phyloP scores from a whole-genome alignment of 2,329 filamentous ascomycete genomes.

The Arthrobotrys sphaeroides region DNA sequence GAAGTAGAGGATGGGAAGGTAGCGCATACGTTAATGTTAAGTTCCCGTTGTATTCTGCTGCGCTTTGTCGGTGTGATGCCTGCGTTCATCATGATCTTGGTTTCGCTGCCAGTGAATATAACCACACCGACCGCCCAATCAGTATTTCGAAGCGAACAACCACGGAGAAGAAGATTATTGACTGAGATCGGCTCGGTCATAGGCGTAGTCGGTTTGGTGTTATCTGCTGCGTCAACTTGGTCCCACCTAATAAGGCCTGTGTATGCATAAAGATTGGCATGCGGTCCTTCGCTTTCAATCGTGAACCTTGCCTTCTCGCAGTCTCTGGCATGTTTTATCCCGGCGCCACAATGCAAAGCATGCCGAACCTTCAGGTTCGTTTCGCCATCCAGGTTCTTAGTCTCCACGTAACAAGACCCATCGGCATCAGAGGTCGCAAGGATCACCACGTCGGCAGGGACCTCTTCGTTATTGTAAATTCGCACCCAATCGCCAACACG shows the following conservation, averaged over 20 bases:
- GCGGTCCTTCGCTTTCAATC: constrained; percentile 89
- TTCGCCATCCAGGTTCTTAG: constrained; percentile 96
- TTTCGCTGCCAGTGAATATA: constrained; percentile 92
- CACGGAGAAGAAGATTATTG: constrained; percentile 92
- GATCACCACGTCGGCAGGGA: constrained; percentile 92
- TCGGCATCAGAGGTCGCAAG: constrained; percentile 92
- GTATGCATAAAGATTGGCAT: constrained; percentile 95
- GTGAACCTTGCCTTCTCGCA: constrained; percentile 88
- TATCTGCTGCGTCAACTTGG: constrained; percentile 73
- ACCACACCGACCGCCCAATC: constrained; percentile 95
- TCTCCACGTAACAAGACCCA: constrained; percentile 96
- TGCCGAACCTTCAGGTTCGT: constrained; percentile 96
- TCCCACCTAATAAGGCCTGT: constrained; percentile 88
- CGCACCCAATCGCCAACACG: constrained; percentile 96
- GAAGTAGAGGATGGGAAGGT: constrained; percentile 7
- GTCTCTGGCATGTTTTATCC: constrained; percentile 86
- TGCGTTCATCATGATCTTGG: constrained; percentile 99
- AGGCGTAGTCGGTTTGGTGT: constrained; percentile 71
- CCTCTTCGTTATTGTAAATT: constrained; percentile 93
- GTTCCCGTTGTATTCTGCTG: constrained; percentile 85
- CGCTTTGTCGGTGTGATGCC: constrained; percentile 95
- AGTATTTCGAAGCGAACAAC: constrained; percentile 92
- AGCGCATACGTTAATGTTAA: constrained; percentile 85
- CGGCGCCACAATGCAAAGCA: constrained; percentile 83
- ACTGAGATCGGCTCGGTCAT: constrained; percentile 95